Percentiles rank a stretch among this genome's conserved stretches.
phyloP scores from a whole-genome alignment of 495 filamentous ascomycete species.

The Annulohypoxylon nitens region DNA sequence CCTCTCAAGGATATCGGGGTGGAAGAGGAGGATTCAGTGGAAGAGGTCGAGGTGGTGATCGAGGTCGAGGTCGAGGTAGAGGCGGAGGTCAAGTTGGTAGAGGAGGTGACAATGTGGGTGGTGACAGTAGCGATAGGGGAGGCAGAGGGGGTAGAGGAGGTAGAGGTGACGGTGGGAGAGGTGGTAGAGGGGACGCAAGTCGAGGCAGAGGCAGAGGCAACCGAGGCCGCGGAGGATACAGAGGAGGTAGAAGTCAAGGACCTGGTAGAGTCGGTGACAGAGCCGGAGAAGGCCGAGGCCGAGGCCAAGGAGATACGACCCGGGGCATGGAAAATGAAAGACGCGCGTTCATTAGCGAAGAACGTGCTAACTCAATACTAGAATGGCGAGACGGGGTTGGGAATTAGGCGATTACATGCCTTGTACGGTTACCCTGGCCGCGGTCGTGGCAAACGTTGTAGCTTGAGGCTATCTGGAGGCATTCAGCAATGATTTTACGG shows the following conservation, averaged over 20 bases:
- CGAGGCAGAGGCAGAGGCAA: neutral
- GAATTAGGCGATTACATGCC: neutral
- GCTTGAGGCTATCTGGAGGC: neutral
- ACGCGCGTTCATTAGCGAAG: neutral
- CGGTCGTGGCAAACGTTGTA: neutral
- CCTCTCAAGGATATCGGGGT: conserved; percentile 2
- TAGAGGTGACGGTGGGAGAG: neutral
- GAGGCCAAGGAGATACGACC: neutral
- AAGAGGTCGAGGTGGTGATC: neutral
- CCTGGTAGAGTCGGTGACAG: neutral
- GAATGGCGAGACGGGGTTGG: conserved; percentile 18
- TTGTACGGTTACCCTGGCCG: neutral
- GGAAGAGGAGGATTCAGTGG: neutral
- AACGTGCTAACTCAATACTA: neutral
- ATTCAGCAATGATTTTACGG: neutral
- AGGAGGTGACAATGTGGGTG: neutral
- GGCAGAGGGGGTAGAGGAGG: neutral
- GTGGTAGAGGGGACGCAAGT: neutral
- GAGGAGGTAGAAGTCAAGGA: neutral
- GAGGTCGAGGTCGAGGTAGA: neutral
- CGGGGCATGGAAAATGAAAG: neutral
- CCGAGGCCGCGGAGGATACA: neutral
- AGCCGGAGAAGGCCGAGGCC: neutral
- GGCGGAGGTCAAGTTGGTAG: neutral
- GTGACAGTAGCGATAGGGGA: neutral